Base-by-base conservation (phyloP, 805 yeast species). In the Pichia scutulata region DNA sequence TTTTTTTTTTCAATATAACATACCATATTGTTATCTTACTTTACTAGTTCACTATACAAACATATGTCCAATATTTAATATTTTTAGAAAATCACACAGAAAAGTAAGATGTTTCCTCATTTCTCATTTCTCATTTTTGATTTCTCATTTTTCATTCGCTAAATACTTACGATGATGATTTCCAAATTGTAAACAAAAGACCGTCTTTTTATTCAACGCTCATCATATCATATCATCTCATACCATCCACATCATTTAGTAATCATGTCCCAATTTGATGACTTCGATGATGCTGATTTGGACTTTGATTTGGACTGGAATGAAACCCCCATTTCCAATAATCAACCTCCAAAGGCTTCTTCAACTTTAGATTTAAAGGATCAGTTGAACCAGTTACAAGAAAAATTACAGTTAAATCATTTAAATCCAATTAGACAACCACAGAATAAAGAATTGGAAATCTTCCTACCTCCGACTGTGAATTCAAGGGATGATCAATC, bases 341-440 rank as follows among this genome's bases (percentile, higher is more conserved):
- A 7, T 10, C 2, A 13, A 9, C 18, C 19, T 3, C 18, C 43
- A 53, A 52, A 57, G 28, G 48, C 43, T 16, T 55, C 70, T 5
- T 57, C 70, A 13, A 56, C 37, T 16, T 33, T 63, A 39, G 72
- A 70, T 44, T 61, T 72, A 54, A 70, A 70, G 55, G 60, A 66
- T 26, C 78, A 74, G 57, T 60, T 74, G 10, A 66, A 69, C 22
- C 76, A 73, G 48, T 63, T 74, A 22, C 77, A 74, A 59, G 67
- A 66, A 46, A 61, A 58, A 36, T 48, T 54, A 21, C 43, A 50
- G 13, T 23, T 40, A 28, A 26, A 19, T 41, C 46, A 37, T 21
- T 48, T 51, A 1, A 26, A 40, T 14, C 46, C 48, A 3, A 42
- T 51, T 10, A 41, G 51, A 18, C 48, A 47, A 22, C 28, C 55